Evolutionary conservation across 163 green algal genomes (phyloP).

Genomic region (Scenedesmus sp.): DNA sequence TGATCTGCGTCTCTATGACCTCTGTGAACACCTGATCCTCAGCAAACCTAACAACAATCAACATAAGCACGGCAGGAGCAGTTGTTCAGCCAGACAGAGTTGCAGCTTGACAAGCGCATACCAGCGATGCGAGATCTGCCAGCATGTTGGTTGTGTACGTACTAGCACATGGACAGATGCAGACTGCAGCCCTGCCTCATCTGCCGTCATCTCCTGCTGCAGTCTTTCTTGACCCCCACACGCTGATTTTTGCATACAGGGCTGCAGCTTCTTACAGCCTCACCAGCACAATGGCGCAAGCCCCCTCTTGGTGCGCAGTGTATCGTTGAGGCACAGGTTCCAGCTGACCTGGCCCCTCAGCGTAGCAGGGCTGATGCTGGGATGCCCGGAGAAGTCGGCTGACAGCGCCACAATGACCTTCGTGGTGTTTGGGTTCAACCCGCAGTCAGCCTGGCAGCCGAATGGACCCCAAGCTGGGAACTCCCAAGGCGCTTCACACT

Average conservation of each 20-base stretch:
- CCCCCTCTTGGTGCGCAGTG: constrained; percentile 59
- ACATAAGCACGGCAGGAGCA: neutral
- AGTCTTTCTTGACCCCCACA: too few relatives aligned
- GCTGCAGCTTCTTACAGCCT: neutral
- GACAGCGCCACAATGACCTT: constrained; percentile 72
- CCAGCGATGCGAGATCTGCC: neutral
- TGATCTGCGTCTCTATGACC: constrained; percentile 70
- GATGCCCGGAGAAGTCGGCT: constrained; percentile 80
- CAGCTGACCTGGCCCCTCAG: constrained; percentile 79
- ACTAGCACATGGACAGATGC: neutral
- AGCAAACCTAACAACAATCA: constrained; percentile 63
- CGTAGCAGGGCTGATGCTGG: constrained; percentile 68
- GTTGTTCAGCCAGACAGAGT: neutral
- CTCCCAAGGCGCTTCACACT: constrained; percentile 85
- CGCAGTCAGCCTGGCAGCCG: constrained; percentile 80
- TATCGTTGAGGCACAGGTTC: constrained; percentile 84
- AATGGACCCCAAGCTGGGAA: constrained; percentile 83
- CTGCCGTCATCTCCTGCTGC: neutral
- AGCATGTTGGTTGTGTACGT: neutral
- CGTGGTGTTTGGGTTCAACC: constrained; percentile 71
- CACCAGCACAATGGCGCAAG: constrained; percentile 80
- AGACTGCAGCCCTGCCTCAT: neutral
- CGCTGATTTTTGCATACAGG: too few relatives aligned
- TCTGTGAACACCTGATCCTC: constrained; percentile 71
- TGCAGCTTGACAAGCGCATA: too few relatives aligned